Conservation (phyloP, 768 basidiomycete genomes). For the Trametes meyenii region DNA sequence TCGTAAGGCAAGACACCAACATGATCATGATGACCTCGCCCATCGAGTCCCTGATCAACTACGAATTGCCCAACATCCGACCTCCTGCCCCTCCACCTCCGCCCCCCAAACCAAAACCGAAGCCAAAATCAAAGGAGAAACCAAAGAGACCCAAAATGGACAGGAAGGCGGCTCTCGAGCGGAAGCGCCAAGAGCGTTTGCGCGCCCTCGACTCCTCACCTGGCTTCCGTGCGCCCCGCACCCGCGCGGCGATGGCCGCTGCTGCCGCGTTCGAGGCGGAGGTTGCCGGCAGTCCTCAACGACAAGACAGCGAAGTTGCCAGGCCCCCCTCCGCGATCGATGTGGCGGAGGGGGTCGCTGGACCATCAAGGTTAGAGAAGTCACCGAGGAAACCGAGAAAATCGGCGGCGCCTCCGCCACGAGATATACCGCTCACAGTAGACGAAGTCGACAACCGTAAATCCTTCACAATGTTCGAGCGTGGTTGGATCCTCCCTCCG, state of each 20-base stretch:
- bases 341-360: constrained; percentile 18
- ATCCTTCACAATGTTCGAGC: constrained; percentile 82
- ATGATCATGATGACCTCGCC: constrained; percentile 60
- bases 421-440: constrained; percentile 58
- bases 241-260: constrained; percentile 36
- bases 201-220: constrained; percentile 42
- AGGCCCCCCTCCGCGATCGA: constrained; percentile 21
- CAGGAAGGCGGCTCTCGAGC: constrained; percentile 29
- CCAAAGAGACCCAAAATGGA: constrained; percentile 25
- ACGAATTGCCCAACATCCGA: constrained; percentile 64
- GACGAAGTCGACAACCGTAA: constrained; percentile 70
- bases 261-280: constrained; percentile 46
- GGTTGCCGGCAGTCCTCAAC: constrained; percentile 23
- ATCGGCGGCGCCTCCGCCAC: constrained; percentile 15
- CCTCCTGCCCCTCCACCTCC: constrained; percentile 55
- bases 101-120: constrained; percentile 32
- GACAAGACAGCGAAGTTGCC: constrained; percentile 6
- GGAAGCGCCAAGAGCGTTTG: constrained; percentile 28
- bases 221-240: constrained; percentile 53
- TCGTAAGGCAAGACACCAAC: constrained; percentile 55
- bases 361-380: constrained; percentile 5
- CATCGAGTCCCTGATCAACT: constrained; percentile 66
- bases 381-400: constrained; percentile 9
- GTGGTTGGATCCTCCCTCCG: constrained; percentile 84
- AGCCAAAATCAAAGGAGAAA: constrained; percentile 39